Conservation (phyloP, 768 basidiomycete species). For the Serendipita vermifera region DNA sequence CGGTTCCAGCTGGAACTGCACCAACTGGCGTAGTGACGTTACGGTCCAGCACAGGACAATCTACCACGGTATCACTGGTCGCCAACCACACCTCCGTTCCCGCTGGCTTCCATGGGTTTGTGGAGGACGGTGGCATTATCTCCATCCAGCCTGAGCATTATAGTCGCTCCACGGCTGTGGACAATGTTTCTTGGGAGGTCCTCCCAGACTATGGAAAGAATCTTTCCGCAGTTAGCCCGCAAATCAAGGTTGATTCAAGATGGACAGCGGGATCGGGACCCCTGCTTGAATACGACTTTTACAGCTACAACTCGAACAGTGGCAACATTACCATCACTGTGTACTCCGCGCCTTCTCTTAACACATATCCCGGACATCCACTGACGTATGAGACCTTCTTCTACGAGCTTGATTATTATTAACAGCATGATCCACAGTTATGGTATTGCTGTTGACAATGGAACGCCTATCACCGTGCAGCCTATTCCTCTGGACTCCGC, state of each 20-base stretch:
- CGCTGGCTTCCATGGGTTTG: conserved; percentile 42
- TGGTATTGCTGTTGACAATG: conserved; percentile 38
- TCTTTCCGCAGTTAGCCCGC: conserved; percentile 45
- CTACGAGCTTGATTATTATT: neutral
- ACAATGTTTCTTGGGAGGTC: conserved; percentile 44
- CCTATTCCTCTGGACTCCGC: conserved; percentile 25
- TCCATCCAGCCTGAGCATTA: conserved; percentile 56
- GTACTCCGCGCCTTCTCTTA: conserved; percentile 40
- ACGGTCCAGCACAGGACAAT: conserved; percentile 26
- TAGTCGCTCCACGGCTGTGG: conserved; percentile 34
- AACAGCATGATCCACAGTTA: conserved; percentile 29
- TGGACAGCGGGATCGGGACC: conserved; percentile 51
- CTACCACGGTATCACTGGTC: conserved; percentile 20
- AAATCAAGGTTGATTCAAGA: conserved; percentile 37
- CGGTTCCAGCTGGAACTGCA: conserved; percentile 17
- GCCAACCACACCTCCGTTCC: conserved; percentile 28
- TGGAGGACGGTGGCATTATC: conserved; percentile 49
- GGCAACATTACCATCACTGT: conserved; percentile 39
- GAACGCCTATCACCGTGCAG: conserved; percentile 20
- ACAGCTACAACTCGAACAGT: conserved; percentile 35
- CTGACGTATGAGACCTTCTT: neutral
- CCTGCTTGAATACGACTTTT: conserved; percentile 52
- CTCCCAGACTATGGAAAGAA: conserved; percentile 49
- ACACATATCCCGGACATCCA: conserved; percentile 34
- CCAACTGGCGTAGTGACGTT: conserved; percentile 2